A percentile compares a stretch with the other conserved stretches of the same genome.
Conservation (phyloP, 768 basidiomycete species). For the Sporobolomyces roseus region DNA sequence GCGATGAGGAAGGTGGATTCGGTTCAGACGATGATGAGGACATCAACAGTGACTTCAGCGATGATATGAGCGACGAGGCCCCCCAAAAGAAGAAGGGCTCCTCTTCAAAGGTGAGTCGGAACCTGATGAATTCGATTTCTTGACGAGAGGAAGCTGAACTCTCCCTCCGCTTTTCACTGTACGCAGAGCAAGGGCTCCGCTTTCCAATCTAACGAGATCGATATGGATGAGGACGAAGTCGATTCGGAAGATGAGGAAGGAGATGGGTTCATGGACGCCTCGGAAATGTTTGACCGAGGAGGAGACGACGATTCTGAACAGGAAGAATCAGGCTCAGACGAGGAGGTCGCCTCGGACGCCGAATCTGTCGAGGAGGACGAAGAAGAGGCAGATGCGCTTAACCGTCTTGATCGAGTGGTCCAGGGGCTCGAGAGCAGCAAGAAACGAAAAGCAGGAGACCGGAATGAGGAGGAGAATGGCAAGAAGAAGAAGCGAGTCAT, state of each 20-base stretch:
- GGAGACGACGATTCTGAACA: slow-evolving; percentile 54
- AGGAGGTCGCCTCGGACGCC: slow-evolving; percentile 44
- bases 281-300: slow-evolving; percentile 50
- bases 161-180: background rate
- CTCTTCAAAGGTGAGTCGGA: slow-evolving; percentile 61
- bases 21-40: slow-evolving; percentile 72
- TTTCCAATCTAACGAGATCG: slow-evolving; percentile 34
- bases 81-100: slow-evolving; percentile 56
- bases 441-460: slow-evolving; percentile 53
- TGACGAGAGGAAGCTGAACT: slow-evolving; percentile 53
- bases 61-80: slow-evolving; percentile 59
- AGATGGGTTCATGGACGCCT: slow-evolving; percentile 51
- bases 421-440: slow-evolving; percentile 72
- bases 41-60: slow-evolving; percentile 66
- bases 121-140: too few species aligned
- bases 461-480: slow-evolving; percentile 46
- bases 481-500: slow-evolving; percentile 59
- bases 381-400: slow-evolving; percentile 53
- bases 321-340: slow-evolving; percentile 56
- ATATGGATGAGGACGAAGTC: slow-evolving; percentile 48
- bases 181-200: too few species aligned
- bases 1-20: slow-evolving; percentile 45
- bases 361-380: slow-evolving; percentile 41
- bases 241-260: slow-evolving; percentile 48
- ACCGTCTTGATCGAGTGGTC: slow-evolving; percentile 68